Conservation (phyloP, 139 green algal species). For the Tetraselmis striata region DNA sequence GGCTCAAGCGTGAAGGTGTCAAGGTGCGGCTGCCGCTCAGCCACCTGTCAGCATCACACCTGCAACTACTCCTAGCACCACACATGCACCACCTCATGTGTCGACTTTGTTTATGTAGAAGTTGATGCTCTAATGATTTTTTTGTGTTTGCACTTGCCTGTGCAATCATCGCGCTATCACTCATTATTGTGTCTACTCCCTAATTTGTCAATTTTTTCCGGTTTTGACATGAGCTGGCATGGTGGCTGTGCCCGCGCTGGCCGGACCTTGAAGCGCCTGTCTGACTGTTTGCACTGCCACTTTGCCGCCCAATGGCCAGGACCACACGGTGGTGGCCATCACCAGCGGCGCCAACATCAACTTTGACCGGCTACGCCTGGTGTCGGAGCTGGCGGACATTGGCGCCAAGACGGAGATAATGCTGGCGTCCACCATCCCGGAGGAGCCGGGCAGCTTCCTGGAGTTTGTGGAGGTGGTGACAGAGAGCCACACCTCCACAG, state of each 20-base stretch:
- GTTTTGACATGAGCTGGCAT: background rate
- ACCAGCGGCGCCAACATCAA: slow-evolving; percentile 87
- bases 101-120: too few relatives aligned
- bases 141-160: background rate
- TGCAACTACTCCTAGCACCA: too few relatives aligned
- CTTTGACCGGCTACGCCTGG: slow-evolving; percentile 90
- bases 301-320: too few relatives aligned
- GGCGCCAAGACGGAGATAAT: slow-evolving; percentile 60
- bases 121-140: too few relatives aligned
- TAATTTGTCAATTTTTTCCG: slow-evolving; percentile 4
- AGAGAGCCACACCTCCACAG: slow-evolving; percentile 14
- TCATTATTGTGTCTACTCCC: background rate
- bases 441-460: slow-evolving; percentile 63
- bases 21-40: slow-evolving; percentile 47
- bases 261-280: background rate
- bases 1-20: slow-evolving; percentile 49
- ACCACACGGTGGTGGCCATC: slow-evolving; percentile 57
- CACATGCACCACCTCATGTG: too few relatives aligned
- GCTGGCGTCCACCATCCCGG: slow-evolving; percentile 78
- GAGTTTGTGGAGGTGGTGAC: slow-evolving; percentile 40
- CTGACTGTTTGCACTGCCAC: too few relatives aligned
- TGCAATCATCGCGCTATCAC: background rate
- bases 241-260: background rate
- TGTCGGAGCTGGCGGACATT: slow-evolving; percentile 88
- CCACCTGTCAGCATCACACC: too few relatives aligned